Conservation (phyloP, 345 rosid genomes). For the Lepidium didymum region DNA sequence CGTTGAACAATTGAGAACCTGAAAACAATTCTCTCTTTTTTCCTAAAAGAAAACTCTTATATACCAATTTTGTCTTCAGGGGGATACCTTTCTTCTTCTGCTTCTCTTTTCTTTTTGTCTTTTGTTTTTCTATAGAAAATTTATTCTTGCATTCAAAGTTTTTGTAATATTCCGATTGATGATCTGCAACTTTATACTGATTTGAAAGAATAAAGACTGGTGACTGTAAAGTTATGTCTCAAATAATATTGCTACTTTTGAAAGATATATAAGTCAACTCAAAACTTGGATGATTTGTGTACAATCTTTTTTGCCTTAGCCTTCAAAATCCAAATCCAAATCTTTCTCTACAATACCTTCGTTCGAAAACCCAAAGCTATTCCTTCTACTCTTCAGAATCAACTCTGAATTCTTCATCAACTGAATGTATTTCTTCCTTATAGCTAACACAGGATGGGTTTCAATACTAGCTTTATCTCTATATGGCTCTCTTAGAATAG, state of each 20-base stretch:
- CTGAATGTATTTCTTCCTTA: slow-evolving; percentile 57
- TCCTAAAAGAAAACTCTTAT: background rate
- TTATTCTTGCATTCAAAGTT: slow-evolving; percentile 15
- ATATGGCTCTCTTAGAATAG: slow-evolving; percentile 76
- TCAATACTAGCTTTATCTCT: slow-evolving; percentile 37
- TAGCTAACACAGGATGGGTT: slow-evolving; percentile 52
- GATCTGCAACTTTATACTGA: slow-evolving; percentile 1
- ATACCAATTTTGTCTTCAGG: slow-evolving; percentile 32
- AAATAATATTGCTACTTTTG: background rate
- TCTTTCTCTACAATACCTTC: slow-evolving; percentile 27
- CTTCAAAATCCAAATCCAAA: slow-evolving; percentile 39
- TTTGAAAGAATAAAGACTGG: slow-evolving; percentile 12
- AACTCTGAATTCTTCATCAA: slow-evolving; percentile 51
- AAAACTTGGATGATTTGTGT: too few species aligned
- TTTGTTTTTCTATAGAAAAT: slow-evolving; percentile 3
- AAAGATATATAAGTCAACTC: too few species aligned
- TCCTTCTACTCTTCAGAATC: slow-evolving; percentile 43
- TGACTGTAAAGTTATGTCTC: background rate
- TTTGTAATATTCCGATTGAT: slow-evolving; percentile 18
- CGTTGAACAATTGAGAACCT: slow-evolving; percentile 38
- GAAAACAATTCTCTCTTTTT: slow-evolving; percentile 4
- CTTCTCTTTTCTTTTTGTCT: background rate
- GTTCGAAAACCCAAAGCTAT: slow-evolving; percentile 3
- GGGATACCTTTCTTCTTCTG: background rate
- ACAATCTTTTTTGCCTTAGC: slow-evolving; percentile 15